phyloP scores from a whole-genome alignment of 202 grass and related monocot genomes.

The Musa balbisiana region DNA sequence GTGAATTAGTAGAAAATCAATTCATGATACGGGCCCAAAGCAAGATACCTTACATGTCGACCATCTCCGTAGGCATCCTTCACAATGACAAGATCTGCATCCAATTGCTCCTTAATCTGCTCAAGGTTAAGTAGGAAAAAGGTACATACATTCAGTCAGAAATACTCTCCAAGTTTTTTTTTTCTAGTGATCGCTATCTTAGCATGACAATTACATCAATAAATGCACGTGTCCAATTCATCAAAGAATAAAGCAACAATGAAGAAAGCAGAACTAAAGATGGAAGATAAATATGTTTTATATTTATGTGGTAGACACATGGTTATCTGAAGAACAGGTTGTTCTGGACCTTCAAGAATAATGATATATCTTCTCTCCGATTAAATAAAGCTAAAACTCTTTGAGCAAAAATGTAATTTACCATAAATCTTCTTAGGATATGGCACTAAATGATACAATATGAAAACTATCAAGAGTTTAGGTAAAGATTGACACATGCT shows the following conservation, averaged over 20 bases:
- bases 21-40: not conserved
- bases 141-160: not conserved
- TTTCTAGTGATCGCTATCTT: not conserved
- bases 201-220: not conserved
- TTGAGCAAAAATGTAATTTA: too few species aligned
- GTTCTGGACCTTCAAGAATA: too few species aligned
- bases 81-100: constrained; percentile 66
- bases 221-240: not conserved
- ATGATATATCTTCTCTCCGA: too few species aligned
- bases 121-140: not conserved
- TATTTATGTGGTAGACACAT: not conserved
- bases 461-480: too few species aligned
- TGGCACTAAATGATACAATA: too few species aligned
- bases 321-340: too few species aligned
- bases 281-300: not conserved
- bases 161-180: not conserved
- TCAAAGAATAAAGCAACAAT: not conserved
- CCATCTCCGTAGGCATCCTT: constrained; percentile 72
- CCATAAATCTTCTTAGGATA: too few species aligned
- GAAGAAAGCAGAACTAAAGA: not conserved
- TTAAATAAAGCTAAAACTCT: too few species aligned
- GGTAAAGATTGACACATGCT: too few species aligned
- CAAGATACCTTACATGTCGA: constrained; percentile 59
- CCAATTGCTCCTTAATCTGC: constrained; percentile 81
- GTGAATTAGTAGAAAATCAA: not conserved